Evolutionary conservation across 1,284 basidiomycete genomes (phyloP).

Genomic region (Ustanciosporium gigantosporum): DNA sequence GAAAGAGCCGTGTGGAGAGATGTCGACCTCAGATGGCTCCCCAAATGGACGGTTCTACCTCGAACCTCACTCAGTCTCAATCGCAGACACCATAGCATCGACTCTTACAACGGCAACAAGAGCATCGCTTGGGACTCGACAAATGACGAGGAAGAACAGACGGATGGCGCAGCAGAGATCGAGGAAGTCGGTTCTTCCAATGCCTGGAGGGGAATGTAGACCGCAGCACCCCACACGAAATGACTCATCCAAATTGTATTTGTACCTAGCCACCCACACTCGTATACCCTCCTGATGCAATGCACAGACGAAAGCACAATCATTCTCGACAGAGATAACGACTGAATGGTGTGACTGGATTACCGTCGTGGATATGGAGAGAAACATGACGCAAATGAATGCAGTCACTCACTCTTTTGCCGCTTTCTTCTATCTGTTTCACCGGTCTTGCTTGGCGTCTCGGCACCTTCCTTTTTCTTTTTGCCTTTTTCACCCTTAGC

Average conservation of each 20-base stretch:
- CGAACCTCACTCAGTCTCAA: slow-evolving; percentile 8
- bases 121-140: not conserved
- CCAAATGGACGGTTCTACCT: slow-evolving; percentile 32
- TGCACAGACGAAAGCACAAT: no score
- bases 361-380: no score
- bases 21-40: slow-evolving; percentile 22
- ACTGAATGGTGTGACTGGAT: not conserved
- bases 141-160: not conserved
- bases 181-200: slow-evolving; percentile 3
- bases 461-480: slow-evolving; percentile 12
- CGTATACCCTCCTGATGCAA: not conserved
- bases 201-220: slow-evolving; percentile 38
- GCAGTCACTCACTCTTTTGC: slow-evolving; percentile 47
- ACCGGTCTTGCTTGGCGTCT: not conserved
- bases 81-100: no score
- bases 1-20: slow-evolving; percentile 30
- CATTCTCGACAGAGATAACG: not conserved
- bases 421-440: slow-evolving; percentile 21
- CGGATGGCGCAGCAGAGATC: slow-evolving; percentile 1
- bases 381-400: no score
- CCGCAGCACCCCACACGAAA: not conserved
- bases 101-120: not conserved
- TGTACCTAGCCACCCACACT: not conserved
- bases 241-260: slow-evolving; percentile 7
- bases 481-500: slow-evolving; percentile 25